phyloP scores from a whole-genome alignment of 768 basidiomycete species.

The Paxillus involutus region DNA sequence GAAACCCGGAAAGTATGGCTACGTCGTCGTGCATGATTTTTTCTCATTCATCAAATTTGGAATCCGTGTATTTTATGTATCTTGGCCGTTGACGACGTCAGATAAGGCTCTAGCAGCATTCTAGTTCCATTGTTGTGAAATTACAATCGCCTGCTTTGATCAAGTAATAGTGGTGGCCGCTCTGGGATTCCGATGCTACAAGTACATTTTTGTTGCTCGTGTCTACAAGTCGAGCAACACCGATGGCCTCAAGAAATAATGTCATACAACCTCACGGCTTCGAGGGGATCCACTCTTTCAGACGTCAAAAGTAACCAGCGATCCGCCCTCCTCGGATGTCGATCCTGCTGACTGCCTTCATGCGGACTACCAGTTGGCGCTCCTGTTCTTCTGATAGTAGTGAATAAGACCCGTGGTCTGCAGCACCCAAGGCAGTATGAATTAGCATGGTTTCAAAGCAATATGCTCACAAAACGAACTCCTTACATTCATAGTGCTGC shows the following conservation, averaged over 20 bases:
- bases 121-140: constrained; percentile 1
- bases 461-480: too few relatives aligned
- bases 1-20: too few relatives aligned
- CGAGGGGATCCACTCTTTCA: constrained; percentile 53
- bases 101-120: too few relatives aligned
- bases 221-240: constrained; percentile 1
- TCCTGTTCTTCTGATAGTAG: constrained; percentile 89
- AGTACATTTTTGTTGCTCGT: constrained; percentile 2
- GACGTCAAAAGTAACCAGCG: constrained; percentile 8
- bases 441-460: background rate
- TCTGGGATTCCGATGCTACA: background rate
- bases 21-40: too few relatives aligned
- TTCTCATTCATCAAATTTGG: too few relatives aligned
- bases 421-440: constrained; percentile 5
- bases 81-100: too few relatives aligned
- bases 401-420: constrained; percentile 96
- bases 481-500: too few relatives aligned
- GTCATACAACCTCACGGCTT: constrained; percentile 28
- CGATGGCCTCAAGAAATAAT: constrained; percentile 24
- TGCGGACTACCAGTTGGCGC: constrained; percentile 53
- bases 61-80: too few relatives aligned
- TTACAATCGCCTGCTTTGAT: constrained; percentile 1
- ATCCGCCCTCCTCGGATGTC: constrained; percentile 16
- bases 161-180: background rate
- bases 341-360: constrained; percentile 40